Conservation (phyloP, 192 early-diverging fungal species). For the Mortierella alpina region DNA sequence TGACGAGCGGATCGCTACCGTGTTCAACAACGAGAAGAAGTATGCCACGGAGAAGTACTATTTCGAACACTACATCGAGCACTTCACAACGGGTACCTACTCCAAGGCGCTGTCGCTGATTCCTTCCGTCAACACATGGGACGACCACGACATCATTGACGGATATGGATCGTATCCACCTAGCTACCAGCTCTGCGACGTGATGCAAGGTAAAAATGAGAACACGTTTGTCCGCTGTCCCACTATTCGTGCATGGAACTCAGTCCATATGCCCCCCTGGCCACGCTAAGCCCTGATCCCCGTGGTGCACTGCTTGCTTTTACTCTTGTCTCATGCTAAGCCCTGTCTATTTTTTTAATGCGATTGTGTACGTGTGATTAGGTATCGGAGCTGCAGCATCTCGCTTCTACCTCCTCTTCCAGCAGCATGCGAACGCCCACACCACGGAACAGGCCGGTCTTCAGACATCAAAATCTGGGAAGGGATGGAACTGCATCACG, state of each 20-base stretch:
- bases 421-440: slow-evolving; percentile 78
- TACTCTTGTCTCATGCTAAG: not conserved
- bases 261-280: not conserved
- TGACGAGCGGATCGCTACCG: slow-evolving; percentile 57
- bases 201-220: slow-evolving; percentile 70
- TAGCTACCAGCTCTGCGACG: slow-evolving; percentile 72
- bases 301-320: not conserved
- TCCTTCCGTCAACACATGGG: slow-evolving; percentile 83
- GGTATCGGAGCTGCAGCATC: slow-evolving; percentile 72
- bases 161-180: slow-evolving; percentile 88
- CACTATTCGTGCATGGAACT: not conserved
- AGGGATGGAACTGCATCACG: slow-evolving; percentile 71
- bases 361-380: slow-evolving; percentile 3
- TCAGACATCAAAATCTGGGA: slow-evolving; percentile 48
- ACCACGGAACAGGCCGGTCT: slow-evolving; percentile 68
- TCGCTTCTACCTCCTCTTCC: slow-evolving; percentile 87
- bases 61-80: slow-evolving; percentile 74
- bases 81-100: slow-evolving; percentile 65
- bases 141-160: slow-evolving; percentile 92
- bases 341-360: not conserved
- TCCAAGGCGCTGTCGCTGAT: slow-evolving; percentile 77
- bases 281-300: not conserved
- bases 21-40: slow-evolving; percentile 69
- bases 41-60: slow-evolving; percentile 70
- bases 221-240: not conserved